A percentile compares a stretch with the other conserved stretches of the same genome.
Conservation (phyloP, 83 land plant species). For the Thuja plicata region DNA sequence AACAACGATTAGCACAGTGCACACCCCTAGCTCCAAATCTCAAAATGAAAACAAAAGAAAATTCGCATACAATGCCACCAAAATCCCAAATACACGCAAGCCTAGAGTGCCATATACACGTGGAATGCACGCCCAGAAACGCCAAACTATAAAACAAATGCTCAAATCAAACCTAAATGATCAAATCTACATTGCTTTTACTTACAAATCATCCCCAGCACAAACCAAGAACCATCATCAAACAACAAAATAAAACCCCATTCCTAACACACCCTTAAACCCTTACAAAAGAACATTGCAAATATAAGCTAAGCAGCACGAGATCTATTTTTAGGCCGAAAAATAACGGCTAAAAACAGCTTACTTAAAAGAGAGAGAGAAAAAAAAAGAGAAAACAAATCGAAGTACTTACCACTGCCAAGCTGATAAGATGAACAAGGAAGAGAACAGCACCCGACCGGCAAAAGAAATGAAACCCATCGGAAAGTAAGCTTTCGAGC, state of each 20-base stretch:
- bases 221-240: background rate
- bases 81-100: background rate
- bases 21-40: background rate
- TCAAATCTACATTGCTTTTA: background rate
- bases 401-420: slow-evolving; percentile 42
- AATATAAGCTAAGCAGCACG: background rate
- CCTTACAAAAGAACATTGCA: background rate
- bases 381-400: background rate
- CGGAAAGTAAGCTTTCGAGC: background rate
- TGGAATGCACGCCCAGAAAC: background rate
- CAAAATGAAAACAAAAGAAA: background rate
- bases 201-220: background rate
- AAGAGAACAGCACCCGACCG: slow-evolving; percentile 41
- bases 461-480: slow-evolving; percentile 53
- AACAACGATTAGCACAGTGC: background rate
- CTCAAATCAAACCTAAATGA: background rate
- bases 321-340: background rate
- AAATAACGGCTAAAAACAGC: background rate
- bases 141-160: background rate
- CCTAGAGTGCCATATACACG: background rate
- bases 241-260: background rate
- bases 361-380: background rate
- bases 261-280: background rate
- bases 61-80: background rate
- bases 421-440: slow-evolving; percentile 51